Percentiles rank a stretch among this genome's conserved stretches.
These are phyloP conservation scores for Candida orba DNA, from an alignment of 805 yeast species.

Conservation along the genomic window DNA sequence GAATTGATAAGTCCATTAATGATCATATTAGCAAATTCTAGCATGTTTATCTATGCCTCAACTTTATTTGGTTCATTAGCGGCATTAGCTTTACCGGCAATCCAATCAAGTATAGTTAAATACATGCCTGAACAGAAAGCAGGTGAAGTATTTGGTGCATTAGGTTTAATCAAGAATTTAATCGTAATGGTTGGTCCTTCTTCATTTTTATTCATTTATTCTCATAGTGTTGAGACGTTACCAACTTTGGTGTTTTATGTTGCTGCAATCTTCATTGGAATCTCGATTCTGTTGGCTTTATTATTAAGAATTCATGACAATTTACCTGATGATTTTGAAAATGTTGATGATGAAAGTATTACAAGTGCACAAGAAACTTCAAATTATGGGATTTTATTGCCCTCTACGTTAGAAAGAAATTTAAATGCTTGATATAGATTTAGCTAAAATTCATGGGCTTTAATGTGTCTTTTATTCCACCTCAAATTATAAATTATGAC, in stretches of 20 bases:
- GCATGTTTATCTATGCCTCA: conserved; percentile 26
- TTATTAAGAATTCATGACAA: conserved; percentile 10
- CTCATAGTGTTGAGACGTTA: conserved; percentile 30
- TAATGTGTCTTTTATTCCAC: no score
- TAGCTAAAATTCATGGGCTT: no score
- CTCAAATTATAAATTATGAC: no score
- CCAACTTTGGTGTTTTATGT: conserved; percentile 33
- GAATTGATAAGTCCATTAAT: conserved; percentile 34
- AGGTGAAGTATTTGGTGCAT: conserved; percentile 71
- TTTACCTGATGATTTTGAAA: not conserved
- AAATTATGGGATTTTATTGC: not conserved
- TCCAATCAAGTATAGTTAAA: conserved; percentile 54
- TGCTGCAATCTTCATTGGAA: conserved; percentile 12
- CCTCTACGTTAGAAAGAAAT: not conserved
- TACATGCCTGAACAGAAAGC: conserved; percentile 49
- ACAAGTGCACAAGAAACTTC: not conserved
- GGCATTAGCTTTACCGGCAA: conserved; percentile 46
- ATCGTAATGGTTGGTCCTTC: conserved; percentile 44
- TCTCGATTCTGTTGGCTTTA: not conserved
- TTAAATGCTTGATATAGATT: not conserved
- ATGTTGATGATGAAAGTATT: not conserved
- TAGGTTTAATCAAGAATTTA: conserved; percentile 50
- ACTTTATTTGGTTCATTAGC: conserved; percentile 39
- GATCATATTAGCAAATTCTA: conserved; percentile 26
- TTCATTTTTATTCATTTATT: conserved; percentile 39